Conservation (phyloP, 202 grass and related monocot species). For the Setaria italica region DNA sequence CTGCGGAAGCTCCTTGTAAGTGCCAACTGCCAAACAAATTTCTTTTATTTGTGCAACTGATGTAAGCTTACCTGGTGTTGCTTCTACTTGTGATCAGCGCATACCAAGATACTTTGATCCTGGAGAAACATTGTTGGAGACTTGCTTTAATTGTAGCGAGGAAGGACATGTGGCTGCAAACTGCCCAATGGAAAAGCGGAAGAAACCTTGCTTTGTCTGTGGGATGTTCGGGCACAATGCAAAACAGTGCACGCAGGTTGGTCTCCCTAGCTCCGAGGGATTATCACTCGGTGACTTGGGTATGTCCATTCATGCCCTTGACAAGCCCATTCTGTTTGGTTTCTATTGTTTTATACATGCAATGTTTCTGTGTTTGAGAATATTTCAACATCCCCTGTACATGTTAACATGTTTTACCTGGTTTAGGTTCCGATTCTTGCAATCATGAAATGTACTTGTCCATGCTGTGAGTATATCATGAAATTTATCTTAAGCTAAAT, state of each 20-base stretch:
- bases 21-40: constrained; percentile 51
- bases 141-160: constrained; percentile 93
- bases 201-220: constrained; percentile 93
- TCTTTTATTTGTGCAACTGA: constrained; percentile 25
- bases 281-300: constrained; percentile 56
- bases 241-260: constrained; percentile 87
- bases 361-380: neutral
- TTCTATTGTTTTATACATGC: neutral
- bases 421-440: constrained; percentile 7
- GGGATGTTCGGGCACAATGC: constrained; percentile 83
- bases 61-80: constrained; percentile 32
- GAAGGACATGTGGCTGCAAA: constrained; percentile 87
- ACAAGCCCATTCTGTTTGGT: constrained; percentile 3
- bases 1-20: constrained; percentile 97
- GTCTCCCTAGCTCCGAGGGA: constrained; percentile 52
- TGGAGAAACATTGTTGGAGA: constrained; percentile 60
- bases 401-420: neutral
- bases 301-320: constrained; percentile 55
- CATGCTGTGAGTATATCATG: neutral
- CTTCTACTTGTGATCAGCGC: constrained; percentile 65
- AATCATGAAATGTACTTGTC: constrained; percentile 3
- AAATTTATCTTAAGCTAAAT: constrained; percentile 10
- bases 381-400: constrained; percentile 16
- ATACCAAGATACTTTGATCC: constrained; percentile 91
- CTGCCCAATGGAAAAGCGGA: constrained; percentile 71